phyloP scores from a whole-genome alignment of 1,284 basidiomycete species.

The Gomphus bonarii region DNA sequence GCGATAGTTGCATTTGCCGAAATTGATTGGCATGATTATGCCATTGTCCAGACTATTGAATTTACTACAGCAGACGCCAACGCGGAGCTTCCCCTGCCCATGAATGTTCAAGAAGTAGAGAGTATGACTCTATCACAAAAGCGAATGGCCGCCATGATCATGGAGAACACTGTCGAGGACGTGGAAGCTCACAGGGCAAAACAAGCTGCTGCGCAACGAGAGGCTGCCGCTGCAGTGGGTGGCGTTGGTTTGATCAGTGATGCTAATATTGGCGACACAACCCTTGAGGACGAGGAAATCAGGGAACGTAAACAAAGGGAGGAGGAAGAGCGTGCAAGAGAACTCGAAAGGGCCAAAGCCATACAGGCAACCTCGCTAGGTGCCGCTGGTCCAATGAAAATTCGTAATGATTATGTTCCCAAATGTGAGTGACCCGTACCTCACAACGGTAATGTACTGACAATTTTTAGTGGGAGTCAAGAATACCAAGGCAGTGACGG shows the following conservation, averaged over 20 bases:
- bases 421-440: conserved; percentile 52
- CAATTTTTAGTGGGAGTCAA: conserved; percentile 49
- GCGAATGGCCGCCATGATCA: conserved; percentile 96
- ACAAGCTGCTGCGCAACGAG: conserved; percentile 71
- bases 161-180: conserved; percentile 84
- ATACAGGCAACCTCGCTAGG: conserved; percentile 70
- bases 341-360: conserved; percentile 68
- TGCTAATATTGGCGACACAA: conserved; percentile 65
- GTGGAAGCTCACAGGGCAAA: conserved; percentile 71
- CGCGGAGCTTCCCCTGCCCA: conserved; percentile 89
- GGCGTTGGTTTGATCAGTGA: conserved; percentile 35
- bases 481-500: conserved; percentile 65
- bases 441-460: conserved; percentile 11
- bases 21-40: conserved; percentile 99
- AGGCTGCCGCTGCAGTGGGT: conserved; percentile 61
- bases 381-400: conserved; percentile 84
- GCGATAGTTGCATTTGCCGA: conserved; percentile 78
- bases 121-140: conserved; percentile 96
- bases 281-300: conserved; percentile 63
- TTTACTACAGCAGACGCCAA: conserved; percentile 89
- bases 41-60: conserved; percentile 97
- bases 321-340: conserved; percentile 65
- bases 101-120: conserved; percentile 90
- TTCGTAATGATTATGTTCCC: conserved; percentile 93
- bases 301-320: conserved; percentile 58